These are phyloP conservation scores for Didymellaceae sp. DNA, from an alignment of 2,329 filamentous ascomycete species.

Conservation along the genomic window DNA sequence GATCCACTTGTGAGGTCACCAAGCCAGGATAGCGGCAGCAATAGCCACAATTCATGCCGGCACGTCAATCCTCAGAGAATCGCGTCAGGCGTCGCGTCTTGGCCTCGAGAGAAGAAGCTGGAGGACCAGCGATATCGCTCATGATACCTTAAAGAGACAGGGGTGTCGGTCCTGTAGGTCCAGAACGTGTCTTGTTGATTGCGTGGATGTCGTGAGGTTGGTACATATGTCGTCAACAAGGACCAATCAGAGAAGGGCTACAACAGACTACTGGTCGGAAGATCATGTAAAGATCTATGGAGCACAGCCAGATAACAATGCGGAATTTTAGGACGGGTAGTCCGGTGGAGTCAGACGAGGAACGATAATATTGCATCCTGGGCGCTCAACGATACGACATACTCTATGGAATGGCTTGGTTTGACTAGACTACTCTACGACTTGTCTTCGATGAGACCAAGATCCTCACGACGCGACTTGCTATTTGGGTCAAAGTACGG, in stretches of 20 bases:
- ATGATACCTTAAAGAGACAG: background rate
- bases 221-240: slow-evolving; percentile 14
- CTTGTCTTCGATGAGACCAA: slow-evolving; percentile 8
- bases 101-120: slow-evolving; percentile 3
- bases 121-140: background rate
- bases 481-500: slow-evolving; percentile 63
- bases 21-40: too few relatives aligned
- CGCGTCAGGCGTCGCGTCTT: slow-evolving; percentile 25
- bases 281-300: background rate
- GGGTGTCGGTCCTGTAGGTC: background rate
- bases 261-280: background rate
- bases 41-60: slow-evolving; percentile 23
- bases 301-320: too few relatives aligned
- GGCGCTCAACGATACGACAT: too few relatives aligned
- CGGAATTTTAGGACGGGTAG: too few relatives aligned
- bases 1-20: too few relatives aligned
- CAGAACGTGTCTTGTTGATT: slow-evolving; percentile 3
- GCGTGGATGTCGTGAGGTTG: slow-evolving; percentile 6
- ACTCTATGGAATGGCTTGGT: too few relatives aligned
- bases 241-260: slow-evolving; percentile 2
- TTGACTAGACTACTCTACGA: background rate
- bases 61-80: slow-evolving; percentile 27
- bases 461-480: slow-evolving; percentile 53
- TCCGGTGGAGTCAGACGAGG: too few relatives aligned
- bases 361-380: too few relatives aligned